Evolutionary conservation across 2,329 filamentous ascomycete genomes (phyloP).

Genomic region (Aspergillus texensis): DNA sequence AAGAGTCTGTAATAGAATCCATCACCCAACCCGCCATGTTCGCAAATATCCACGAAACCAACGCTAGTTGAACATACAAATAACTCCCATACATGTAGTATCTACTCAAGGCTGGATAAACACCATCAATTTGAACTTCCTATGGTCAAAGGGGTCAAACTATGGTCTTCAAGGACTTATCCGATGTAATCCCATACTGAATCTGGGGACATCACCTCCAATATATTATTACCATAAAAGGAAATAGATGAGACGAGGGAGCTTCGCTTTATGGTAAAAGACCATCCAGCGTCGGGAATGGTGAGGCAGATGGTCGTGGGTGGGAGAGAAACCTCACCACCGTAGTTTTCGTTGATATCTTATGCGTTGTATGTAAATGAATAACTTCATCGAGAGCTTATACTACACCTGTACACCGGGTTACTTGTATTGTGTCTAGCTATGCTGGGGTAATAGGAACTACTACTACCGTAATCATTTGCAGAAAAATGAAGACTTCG

Average conservation of each 20-base stretch:
- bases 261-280: too few relatives aligned
- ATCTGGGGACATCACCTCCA: too few relatives aligned
- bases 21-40: neutral
- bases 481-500: neutral
- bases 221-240: too few relatives aligned
- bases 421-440: neutral
- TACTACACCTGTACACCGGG: neutral
- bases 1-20: neutral
- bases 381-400: neutral
- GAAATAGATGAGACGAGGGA: too few relatives aligned
- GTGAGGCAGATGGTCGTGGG: too few relatives aligned
- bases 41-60: too few relatives aligned
- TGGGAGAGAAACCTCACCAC: too few relatives aligned
- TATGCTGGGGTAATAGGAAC: neutral
- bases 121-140: too few relatives aligned
- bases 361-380: neutral
- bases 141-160: too few relatives aligned
- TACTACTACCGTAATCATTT: neutral
- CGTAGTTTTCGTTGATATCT: neutral
- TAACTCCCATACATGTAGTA: neutral
- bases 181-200: too few relatives aligned
- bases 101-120: neutral
- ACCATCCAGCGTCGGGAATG: too few relatives aligned
- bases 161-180: too few relatives aligned
- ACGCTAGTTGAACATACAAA: neutral